Evolutionary conservation across 305 asterid species (phyloP).

Genomic region (Withania somnifera): DNA sequence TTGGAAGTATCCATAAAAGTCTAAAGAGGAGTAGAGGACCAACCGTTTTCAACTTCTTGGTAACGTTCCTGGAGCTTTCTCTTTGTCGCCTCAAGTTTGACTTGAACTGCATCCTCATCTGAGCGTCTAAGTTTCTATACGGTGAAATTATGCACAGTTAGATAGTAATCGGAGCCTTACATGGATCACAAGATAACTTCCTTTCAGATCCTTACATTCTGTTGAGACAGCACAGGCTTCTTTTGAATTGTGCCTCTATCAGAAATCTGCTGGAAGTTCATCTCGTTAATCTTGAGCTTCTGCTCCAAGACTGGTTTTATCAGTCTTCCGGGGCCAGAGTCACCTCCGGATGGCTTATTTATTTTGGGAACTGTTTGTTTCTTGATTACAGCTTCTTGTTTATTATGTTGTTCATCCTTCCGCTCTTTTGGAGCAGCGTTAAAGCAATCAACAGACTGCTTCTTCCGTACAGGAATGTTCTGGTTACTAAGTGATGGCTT

Average conservation of each 20-base stretch:
- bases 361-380: conserved; percentile 36
- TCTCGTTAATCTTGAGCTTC: conserved; percentile 18
- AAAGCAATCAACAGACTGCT: conserved; percentile 14
- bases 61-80: conserved; percentile 96
- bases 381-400: conserved; percentile 27
- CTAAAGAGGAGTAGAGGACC: conserved; percentile 6
- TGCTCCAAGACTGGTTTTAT: conserved; percentile 29
- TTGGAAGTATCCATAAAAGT: background rate
- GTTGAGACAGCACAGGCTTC: conserved; percentile 40
- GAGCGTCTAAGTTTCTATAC: conserved; percentile 29
- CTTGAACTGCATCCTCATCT: conserved; percentile 35
- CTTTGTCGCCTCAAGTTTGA: conserved; percentile 66
- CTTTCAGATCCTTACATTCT: conserved; percentile 31
- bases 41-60: conserved; percentile 85
- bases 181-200: background rate
- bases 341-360: conserved; percentile 24
- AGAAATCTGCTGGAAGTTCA: conserved; percentile 27
- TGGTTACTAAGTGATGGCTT: conserved; percentile 32
- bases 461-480: conserved; percentile 18
- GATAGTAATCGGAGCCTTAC: background rate
- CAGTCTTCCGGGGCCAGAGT: conserved; percentile 36
- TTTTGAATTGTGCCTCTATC: conserved; percentile 29
- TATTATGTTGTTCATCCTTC: conserved; percentile 33
- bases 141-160: background rate
- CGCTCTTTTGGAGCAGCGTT: conserved; percentile 20